Evolutionary conservation across 495 filamentous ascomycete species (phyloP).

Genomic region (Sordaria brevicollis): DNA sequence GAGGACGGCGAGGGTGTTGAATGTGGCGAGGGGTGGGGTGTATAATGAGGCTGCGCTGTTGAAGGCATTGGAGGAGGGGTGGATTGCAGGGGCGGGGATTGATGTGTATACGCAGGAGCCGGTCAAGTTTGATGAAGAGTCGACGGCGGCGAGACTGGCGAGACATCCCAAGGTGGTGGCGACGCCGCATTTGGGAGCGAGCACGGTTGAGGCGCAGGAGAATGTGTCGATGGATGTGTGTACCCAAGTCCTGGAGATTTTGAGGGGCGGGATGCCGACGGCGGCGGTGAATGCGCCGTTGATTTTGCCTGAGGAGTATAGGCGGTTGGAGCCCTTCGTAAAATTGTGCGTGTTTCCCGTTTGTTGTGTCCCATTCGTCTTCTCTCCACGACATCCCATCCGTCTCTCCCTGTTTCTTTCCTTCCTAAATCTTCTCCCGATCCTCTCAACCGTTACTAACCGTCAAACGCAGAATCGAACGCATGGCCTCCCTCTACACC

Average conservation of each 20-base stretch:
- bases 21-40: slow-evolving; percentile 65
- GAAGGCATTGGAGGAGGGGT: slow-evolving; percentile 52
- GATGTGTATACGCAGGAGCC: slow-evolving; percentile 71
- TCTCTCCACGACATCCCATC: background rate
- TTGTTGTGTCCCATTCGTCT: background rate
- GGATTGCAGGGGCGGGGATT: slow-evolving; percentile 60
- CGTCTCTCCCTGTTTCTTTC: background rate
- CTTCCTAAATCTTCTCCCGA: background rate
- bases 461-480: slow-evolving; percentile 37
- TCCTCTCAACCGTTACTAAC: background rate
- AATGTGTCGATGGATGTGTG: slow-evolving; percentile 67
- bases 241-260: slow-evolving; percentile 57
- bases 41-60: slow-evolving; percentile 63
- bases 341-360: slow-evolving; percentile 25
- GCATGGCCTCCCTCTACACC: slow-evolving; percentile 59
- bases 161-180: slow-evolving; percentile 54
- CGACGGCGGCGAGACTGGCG: slow-evolving; percentile 43
- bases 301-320: slow-evolving; percentile 62
- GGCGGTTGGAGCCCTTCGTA: slow-evolving; percentile 60
- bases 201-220: slow-evolving; percentile 67
- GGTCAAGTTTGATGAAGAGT: slow-evolving; percentile 31
- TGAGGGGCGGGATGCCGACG: slow-evolving; percentile 55
- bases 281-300: slow-evolving; percentile 63
- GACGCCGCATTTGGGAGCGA: slow-evolving; percentile 64
- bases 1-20: slow-evolving; percentile 50